Base-by-base conservation (phyloP, 352 stramenopile genomes). In the Globisporangium emineosum region DNA sequence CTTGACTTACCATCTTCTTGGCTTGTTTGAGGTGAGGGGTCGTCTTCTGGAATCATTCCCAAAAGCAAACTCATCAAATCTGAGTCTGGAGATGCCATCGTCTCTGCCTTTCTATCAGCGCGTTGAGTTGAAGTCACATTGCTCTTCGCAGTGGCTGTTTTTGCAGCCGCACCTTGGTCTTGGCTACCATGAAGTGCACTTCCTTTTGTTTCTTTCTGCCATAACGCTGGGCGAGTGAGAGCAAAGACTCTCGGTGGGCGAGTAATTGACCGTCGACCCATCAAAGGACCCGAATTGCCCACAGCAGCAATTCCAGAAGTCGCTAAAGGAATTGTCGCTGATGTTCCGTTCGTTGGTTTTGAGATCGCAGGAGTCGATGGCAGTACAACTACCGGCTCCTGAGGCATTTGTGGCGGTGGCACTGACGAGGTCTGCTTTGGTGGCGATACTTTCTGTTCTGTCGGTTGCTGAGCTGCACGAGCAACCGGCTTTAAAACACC, bases 221-320 rank as follows among this genome's bases (percentile, higher is more conserved):
- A 30, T n/a, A 13, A 4, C 7, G 32, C 7, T n/a, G 58, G 51
- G 1, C 45, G 58, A 29, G 50, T 50, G 45, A 64, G 55, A 3
- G 45, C 45, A 8, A 57, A 54, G 23, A 64, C 58, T 21, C 58
- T 53, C n/a, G 58, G 58, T n/a, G 58, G 58, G 5, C 58, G 58
- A 5, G 37, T 37, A 10, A 64, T 45, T 32, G 58, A 30, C 29
- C 43, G 43, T n/a, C 27, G 49, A 15, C 45, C 21, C 13, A 33
- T 23, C 12, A 54, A 30, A 27, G 8, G 1, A 15, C 21, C n/a
- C 25, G 21, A 15, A 29, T 5, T 35, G 2, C 8, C 47, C 23
- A 5, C 45, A 27, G 2, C 30, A 12, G 21, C 2, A 35, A 19
- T 17, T 5, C 19, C 12, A 13, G 58, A 15, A 21, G 35, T 19